Percentiles rank a stretch among this genome's conserved stretches.
phyloP scores from a whole-genome alignment of 306 rosid species.

The Psophocarpus tetragonolobus region DNA sequence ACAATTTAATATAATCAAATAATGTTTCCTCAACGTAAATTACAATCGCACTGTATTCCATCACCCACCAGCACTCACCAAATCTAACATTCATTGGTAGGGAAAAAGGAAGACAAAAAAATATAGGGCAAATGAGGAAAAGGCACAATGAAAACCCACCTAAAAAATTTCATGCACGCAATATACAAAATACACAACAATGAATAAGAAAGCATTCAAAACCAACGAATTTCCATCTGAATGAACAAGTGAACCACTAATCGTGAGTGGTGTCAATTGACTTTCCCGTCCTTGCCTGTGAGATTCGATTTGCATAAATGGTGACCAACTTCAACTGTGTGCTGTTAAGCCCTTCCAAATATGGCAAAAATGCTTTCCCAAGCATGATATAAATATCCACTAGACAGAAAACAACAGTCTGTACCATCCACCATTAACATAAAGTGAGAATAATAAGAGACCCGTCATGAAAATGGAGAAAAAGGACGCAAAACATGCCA shows the following conservation, averaged over 20 bases:
- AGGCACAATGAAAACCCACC: constrained; percentile 45
- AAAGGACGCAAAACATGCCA: background rate
- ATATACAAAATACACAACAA: constrained; percentile 84
- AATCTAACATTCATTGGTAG: constrained; percentile 44
- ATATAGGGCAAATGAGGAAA: constrained; percentile 30
- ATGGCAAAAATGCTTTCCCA: constrained; percentile 92
- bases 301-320: constrained; percentile 92
- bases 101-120: constrained; percentile 33
- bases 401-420: constrained; percentile 98
- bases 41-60: constrained; percentile 59
- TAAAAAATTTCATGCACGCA: constrained; percentile 62
- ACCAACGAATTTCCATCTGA: constrained; percentile 38
- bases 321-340: constrained; percentile 96
- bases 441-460: constrained; percentile 35
- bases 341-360: constrained; percentile 92
- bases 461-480: background rate
- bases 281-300: constrained; percentile 91
- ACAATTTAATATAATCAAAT: constrained; percentile 49
- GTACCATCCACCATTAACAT: constrained; percentile 47
- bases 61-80: constrained; percentile 58
- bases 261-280: constrained; percentile 60
- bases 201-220: constrained; percentile 40
- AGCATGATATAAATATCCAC: constrained; percentile 98
- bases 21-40: constrained; percentile 46
- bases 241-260: constrained; percentile 42